These are phyloP conservation scores for Aspergillus japonicus DNA, from an alignment of 2,329 filamentous ascomycete species.

Conservation along the genomic window DNA sequence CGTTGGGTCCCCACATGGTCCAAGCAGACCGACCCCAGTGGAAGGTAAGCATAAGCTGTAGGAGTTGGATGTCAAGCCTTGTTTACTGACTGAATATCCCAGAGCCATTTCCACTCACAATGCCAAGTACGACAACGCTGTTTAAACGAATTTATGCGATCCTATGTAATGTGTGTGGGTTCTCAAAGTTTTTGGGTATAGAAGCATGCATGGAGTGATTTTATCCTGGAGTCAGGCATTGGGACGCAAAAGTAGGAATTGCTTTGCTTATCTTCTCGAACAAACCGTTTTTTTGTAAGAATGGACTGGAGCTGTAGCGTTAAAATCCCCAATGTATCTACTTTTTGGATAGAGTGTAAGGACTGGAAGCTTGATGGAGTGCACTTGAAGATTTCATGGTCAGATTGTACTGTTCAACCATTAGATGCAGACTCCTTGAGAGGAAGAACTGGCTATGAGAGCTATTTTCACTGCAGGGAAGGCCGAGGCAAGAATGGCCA, in stretches of 20 bases:
- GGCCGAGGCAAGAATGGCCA: not conserved
- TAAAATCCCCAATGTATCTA: constrained; percentile 2
- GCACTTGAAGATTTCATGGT: not conserved
- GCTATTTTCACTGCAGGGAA: not conserved
- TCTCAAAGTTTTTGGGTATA: constrained; percentile 25
- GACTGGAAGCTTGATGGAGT: not conserved
- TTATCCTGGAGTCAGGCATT: constrained; percentile 16
- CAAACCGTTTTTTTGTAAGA: not conserved
- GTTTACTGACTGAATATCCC: constrained; percentile 14
- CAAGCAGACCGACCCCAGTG: constrained; percentile 91
- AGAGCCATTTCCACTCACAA: constrained; percentile 76
- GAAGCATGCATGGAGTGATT: constrained; percentile 28
- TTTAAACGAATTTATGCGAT: constrained; percentile 25
- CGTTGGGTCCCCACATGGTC: constrained; percentile 98
- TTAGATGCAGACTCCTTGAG: not conserved
- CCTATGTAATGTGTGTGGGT: constrained; percentile 13
- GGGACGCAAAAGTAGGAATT: constrained; percentile 19
- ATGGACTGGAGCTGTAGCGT: constrained; percentile 10
- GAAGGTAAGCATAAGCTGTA: constrained; percentile 60
- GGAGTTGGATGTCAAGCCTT: not conserved
- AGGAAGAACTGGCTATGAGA: not conserved
- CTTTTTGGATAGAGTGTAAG: constrained; percentile 7
- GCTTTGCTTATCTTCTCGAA: not conserved
- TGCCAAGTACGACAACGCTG: constrained; percentile 65
- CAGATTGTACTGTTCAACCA: no score